Evolutionary conservation across 2,329 filamentous ascomycete species (phyloP).

Genomic region (Botrytis deweyae): DNA sequence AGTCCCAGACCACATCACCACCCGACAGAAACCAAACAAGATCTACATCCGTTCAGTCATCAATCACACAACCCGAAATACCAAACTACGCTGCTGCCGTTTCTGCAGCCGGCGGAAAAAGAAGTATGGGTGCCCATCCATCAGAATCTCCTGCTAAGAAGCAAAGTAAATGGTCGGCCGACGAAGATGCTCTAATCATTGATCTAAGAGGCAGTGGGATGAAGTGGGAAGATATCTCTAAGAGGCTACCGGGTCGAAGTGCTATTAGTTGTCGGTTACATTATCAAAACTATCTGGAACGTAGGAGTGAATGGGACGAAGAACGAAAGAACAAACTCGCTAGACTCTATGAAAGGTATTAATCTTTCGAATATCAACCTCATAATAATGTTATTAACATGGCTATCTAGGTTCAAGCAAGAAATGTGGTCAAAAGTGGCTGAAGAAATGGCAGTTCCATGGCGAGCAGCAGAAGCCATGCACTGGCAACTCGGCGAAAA

Average conservation of each 20-base stretch:
- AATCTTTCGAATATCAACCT: background rate
- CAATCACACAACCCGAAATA: constrained; percentile 29
- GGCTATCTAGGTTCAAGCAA: constrained; percentile 73
- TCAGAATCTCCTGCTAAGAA: constrained; percentile 78
- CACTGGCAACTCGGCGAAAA: constrained; percentile 94
- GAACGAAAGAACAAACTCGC: constrained; percentile 97
- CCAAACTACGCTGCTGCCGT: constrained; percentile 33
- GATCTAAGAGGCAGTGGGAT: constrained; percentile 85
- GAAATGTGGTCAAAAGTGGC: constrained; percentile 98
- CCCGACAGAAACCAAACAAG: constrained; percentile 41
- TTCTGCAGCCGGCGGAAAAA: constrained; percentile 44
- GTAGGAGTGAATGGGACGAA: constrained; percentile 92
- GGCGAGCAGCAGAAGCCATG: constrained; percentile 95
- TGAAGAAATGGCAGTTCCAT: constrained; percentile 91
- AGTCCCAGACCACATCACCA: constrained; percentile 55
- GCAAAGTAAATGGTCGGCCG: constrained; percentile 93
- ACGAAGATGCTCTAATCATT: constrained; percentile 92
- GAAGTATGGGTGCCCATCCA: constrained; percentile 54
- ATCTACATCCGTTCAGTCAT: constrained; percentile 35
- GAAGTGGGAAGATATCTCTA: constrained; percentile 99
- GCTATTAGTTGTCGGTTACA: constrained; percentile 92
- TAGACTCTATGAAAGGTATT: constrained; percentile 87
- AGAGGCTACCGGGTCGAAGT: constrained; percentile 83
- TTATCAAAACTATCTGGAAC: constrained; percentile 96
- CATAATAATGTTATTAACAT: constrained; percentile 22